These are phyloP conservation scores for Fremontodendron californicum DNA, from an alignment of 345 rosid genomes.

Conservation along the genomic window DNA sequence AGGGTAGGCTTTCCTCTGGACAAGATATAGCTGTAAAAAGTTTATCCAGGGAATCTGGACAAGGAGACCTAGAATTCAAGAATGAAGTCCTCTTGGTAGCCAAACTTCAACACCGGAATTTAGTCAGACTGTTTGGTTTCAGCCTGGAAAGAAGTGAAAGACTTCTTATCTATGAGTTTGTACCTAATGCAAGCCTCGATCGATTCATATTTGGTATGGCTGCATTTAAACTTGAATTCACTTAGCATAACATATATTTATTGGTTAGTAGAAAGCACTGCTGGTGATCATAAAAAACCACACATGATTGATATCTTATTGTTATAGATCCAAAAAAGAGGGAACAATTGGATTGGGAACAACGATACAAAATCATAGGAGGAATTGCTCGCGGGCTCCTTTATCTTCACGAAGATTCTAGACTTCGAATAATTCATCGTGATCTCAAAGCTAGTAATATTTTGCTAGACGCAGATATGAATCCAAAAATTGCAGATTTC, in stretches of 20 bases:
- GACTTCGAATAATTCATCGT: constrained; percentile 11
- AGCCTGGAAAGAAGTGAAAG: background rate
- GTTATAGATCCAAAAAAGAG: background rate
- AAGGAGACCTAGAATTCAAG: constrained; percentile 10
- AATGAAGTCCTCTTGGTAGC: constrained; percentile 8
- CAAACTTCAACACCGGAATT: constrained; percentile 13
- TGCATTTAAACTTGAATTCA: background rate
- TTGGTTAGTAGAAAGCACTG: background rate
- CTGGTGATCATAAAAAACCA: background rate
- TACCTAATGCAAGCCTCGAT: constrained; percentile 10
- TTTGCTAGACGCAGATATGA: constrained; percentile 5
- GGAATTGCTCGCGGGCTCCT: constrained; percentile 33
- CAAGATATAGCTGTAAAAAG: constrained; percentile 11
- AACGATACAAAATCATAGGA: constrained; percentile 22
- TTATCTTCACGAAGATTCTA: constrained; percentile 38
- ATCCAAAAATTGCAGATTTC: constrained; percentile 11
- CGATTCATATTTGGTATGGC: background rate
- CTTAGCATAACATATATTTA: background rate
- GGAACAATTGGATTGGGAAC: constrained; percentile 7
- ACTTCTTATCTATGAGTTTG: constrained; percentile 6
- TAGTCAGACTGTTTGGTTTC: constrained; percentile 5
- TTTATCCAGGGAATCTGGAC: background rate
- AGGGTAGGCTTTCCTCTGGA: background rate
- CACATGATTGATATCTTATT: background rate
- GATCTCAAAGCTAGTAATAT: constrained; percentile 18